Evolutionary conservation across 1,284 basidiomycete species (phyloP).

Genomic region (Ceratobasidium sp.): DNA sequence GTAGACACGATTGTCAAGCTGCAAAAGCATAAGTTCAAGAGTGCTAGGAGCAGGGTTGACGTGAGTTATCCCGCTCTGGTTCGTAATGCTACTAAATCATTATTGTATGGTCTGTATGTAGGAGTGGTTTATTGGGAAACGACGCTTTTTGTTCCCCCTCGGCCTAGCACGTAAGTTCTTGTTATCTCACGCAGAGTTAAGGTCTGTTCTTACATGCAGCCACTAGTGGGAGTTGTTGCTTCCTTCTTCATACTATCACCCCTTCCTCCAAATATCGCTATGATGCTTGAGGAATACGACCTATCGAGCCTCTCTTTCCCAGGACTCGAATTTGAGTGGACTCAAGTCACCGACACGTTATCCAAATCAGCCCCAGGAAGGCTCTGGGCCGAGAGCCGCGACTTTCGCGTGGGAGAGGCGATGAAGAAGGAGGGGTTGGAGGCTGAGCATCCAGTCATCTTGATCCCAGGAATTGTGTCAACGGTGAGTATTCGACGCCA

Average conservation of each 20-base stretch:
- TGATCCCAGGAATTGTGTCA: constrained; percentile 46
- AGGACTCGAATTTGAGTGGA: constrained; percentile 45
- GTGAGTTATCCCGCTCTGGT: not conserved
- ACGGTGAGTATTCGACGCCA: constrained; percentile 33
- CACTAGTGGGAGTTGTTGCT: constrained; percentile 43
- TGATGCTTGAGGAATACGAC: constrained; percentile 46
- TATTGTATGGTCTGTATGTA: not conserved
- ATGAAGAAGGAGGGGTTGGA: constrained; percentile 40
- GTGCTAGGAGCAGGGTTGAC: constrained; percentile 16
- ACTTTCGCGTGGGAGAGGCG: constrained; percentile 44
- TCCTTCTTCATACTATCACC: constrained; percentile 44
- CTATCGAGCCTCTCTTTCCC: constrained; percentile 41
- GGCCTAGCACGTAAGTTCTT: constrained; percentile 43
- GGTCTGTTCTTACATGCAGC: not conserved
- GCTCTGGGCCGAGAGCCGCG: constrained; percentile 44
- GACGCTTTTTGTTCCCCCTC: constrained; percentile 44
- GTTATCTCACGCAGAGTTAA: not conserved
- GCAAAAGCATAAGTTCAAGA: constrained; percentile 32
- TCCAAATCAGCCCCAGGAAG: constrained; percentile 43
- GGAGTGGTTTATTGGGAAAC: constrained; percentile 41
- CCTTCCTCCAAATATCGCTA: constrained; percentile 43
- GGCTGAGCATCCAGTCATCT: constrained; percentile 46
- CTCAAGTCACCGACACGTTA: constrained; percentile 42
- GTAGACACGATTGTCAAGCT: constrained; percentile 18
- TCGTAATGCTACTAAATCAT: not conserved